These are phyloP conservation scores for Cinchona pubescens DNA, from an alignment of 257 asterid species.

Conservation along the genomic window DNA sequence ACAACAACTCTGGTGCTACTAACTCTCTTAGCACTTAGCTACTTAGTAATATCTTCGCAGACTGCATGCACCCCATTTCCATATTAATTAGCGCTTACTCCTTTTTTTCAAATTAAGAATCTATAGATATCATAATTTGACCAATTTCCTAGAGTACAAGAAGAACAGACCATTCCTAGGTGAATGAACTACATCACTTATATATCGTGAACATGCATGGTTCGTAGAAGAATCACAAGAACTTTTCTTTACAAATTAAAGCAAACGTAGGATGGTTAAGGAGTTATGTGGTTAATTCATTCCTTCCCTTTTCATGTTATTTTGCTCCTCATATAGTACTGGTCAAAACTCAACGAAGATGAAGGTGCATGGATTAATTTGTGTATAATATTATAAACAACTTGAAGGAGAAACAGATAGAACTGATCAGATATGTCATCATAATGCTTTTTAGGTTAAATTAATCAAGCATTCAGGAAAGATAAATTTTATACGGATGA, in stretches of 20 bases:
- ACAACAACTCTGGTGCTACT: conserved; percentile 4
- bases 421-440: background rate
- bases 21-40: conserved; percentile 2
- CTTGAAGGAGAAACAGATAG: background rate
- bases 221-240: background rate
- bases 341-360: background rate
- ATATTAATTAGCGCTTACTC: background rate
- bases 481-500: background rate
- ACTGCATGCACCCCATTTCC: too few species aligned
- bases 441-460: background rate
- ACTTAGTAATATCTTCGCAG: conserved; percentile 9
- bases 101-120: background rate
- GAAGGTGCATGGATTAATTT: too few species aligned
- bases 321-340: background rate
- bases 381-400: too few species aligned
- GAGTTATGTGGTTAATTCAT: background rate
- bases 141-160: background rate
- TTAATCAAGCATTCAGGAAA: too few species aligned
- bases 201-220: too few species aligned
- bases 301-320: background rate
- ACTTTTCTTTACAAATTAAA: background rate
- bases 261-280: background rate
- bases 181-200: too few species aligned
- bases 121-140: background rate
- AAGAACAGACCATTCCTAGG: too few species aligned